These are phyloP conservation scores for Colletotrichum lentis DNA, from an alignment of 2,329 filamentous ascomycete genomes.

Conservation along the genomic window DNA sequence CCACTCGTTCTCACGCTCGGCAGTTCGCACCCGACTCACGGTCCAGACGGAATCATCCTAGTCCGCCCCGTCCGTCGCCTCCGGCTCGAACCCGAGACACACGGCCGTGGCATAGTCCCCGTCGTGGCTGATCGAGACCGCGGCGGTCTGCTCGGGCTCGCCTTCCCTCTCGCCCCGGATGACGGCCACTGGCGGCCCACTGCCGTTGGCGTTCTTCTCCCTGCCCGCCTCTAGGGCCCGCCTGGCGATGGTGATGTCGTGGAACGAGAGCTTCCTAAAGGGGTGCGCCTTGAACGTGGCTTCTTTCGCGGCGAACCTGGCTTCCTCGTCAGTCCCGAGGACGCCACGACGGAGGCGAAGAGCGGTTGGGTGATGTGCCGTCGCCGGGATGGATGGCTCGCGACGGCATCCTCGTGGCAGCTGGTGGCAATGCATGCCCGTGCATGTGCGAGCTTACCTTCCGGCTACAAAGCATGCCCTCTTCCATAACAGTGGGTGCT, in stretches of 20 bases:
- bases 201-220: slow-evolving; percentile 43
- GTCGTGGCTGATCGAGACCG: slow-evolving; percentile 88
- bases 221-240: slow-evolving; percentile 37
- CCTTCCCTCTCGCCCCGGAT: slow-evolving; percentile 46
- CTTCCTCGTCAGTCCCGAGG: not conserved
- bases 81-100: slow-evolving; percentile 60
- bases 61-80: not conserved
- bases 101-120: slow-evolving; percentile 79
- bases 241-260: slow-evolving; percentile 62
- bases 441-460: slow-evolving; percentile 47
- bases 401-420: not conserved
- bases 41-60: not conserved
- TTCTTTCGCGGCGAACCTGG: slow-evolving; percentile 76
- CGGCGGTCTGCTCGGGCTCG: slow-evolving; percentile 62
- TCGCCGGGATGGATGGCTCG: not conserved
- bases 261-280: slow-evolving; percentile 65
- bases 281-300: slow-evolving; percentile 77
- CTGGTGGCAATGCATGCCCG: not conserved
- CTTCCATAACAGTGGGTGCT: slow-evolving; percentile 46
- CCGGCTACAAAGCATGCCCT: slow-evolving; percentile 55
- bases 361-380: not conserved
- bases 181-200: slow-evolving; percentile 56
- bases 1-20: not conserved
- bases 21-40: not conserved
- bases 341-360: not conserved